A percentile compares a stretch with the other conserved stretches of the same genome.
phyloP scores from a whole-genome alignment of 371 early-diverging fungal species.

The Lichtheimia corymbifera region DNA sequence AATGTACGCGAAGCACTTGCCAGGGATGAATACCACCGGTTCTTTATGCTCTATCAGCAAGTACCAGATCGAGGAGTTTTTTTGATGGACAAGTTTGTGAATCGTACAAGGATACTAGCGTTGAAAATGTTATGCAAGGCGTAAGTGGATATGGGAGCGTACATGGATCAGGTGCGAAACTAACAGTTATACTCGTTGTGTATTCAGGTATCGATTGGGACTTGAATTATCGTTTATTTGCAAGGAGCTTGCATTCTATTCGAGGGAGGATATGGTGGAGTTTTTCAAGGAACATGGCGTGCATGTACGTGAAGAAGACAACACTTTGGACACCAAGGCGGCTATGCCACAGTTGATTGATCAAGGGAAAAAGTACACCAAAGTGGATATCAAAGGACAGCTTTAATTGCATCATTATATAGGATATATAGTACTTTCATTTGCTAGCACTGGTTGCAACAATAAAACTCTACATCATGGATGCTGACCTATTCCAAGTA shows the following conservation, averaged over 20 bases:
- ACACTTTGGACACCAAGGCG: conserved; percentile 50
- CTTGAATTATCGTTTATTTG: conserved; percentile 43
- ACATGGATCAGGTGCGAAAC: neutral
- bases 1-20: conserved; percentile 78
- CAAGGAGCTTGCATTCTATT: conserved; percentile 49
- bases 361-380: conserved; percentile 51
- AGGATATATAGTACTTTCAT: neutral
- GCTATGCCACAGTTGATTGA: conserved; percentile 47
- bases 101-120: conserved; percentile 80
- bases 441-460: no score
- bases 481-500: no score
- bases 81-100: conserved; percentile 88
- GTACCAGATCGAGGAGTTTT: conserved; percentile 87
- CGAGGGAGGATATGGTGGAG: conserved; percentile 25
- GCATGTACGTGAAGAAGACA: conserved; percentile 5
- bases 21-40: conserved; percentile 76
- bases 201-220: conserved; percentile 49
- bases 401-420: neutral
- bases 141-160: conserved; percentile 39
- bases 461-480: no score
- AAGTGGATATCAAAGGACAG: conserved; percentile 74
- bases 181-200: neutral
- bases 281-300: conserved; percentile 39
- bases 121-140: conserved; percentile 66
- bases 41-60: conserved; percentile 75